phyloP scores from a whole-genome alignment of 2,329 filamentous ascomycete species.

The Zasmidium cellare region DNA sequence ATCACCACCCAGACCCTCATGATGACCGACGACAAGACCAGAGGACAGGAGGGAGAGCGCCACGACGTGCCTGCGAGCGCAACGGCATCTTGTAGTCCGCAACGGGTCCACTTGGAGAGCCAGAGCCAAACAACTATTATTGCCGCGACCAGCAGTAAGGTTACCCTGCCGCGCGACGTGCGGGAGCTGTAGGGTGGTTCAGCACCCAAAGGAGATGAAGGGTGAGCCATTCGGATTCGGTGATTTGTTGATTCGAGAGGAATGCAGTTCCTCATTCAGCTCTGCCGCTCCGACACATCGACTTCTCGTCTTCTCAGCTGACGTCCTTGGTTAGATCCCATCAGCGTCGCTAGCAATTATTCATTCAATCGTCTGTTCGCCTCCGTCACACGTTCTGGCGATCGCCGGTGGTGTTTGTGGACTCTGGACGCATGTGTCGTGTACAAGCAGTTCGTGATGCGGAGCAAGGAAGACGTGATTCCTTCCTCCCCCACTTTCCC shows the following conservation, averaged over 20 bases:
- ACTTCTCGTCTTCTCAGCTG: background rate
- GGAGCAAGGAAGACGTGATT: slow-evolving; percentile 15
- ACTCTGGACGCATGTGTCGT: too few relatives aligned
- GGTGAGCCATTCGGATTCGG: slow-evolving; percentile 3
- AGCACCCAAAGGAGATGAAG: background rate
- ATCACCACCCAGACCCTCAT: slow-evolving; percentile 9
- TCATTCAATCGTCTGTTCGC: background rate
- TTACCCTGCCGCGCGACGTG: slow-evolving; percentile 1
- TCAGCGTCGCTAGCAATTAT: background rate
- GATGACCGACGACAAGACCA: slow-evolving; percentile 10
- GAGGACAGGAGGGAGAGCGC: slow-evolving; percentile 1
- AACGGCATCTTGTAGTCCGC: slow-evolving; percentile 15
- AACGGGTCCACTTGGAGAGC: slow-evolving; percentile 6
- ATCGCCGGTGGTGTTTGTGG: background rate
- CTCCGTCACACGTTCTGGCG: background rate
- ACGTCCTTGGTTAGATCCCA: background rate
- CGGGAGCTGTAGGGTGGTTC: slow-evolving; percentile 1
- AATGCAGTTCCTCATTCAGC: slow-evolving; percentile 1
- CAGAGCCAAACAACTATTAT: slow-evolving; percentile 5
- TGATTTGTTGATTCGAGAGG: background rate
- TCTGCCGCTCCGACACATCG: background rate
- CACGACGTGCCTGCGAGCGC: slow-evolving; percentile 5
- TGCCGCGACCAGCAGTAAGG: slow-evolving; percentile 2
- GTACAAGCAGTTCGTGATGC: slow-evolving; percentile 7
- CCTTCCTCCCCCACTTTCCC: background rate